A percentile compares a stretch with the other conserved stretches of the same genome.
phyloP scores from a whole-genome alignment of 2,329 filamentous ascomycete genomes.

The Aspergillus proliferans region DNA sequence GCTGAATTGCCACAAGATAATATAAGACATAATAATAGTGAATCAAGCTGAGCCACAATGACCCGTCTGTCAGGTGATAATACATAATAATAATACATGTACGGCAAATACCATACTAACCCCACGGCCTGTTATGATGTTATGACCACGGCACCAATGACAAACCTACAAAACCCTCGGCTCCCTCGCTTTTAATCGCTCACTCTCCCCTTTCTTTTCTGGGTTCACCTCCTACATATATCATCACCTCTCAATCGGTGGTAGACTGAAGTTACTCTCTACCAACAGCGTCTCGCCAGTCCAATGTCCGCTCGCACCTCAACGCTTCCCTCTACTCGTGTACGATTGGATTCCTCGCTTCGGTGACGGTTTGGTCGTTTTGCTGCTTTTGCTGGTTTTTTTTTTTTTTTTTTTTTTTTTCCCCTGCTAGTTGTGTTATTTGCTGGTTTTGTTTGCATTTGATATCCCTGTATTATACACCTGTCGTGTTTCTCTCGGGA shows the following conservation, averaged over 20 bases:
- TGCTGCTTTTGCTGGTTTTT: conserved; percentile 12
- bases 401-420: no score
- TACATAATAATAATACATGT: neutral
- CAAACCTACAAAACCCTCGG: conserved; percentile 9
- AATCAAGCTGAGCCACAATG: neutral
- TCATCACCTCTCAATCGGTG: no score
- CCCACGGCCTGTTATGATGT: neutral
- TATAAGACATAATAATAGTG: neutral
- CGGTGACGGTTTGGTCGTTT: conserved; percentile 34
- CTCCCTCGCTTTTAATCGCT: no score
- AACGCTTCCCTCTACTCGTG: conserved; percentile 34
- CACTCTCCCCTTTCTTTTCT: no score
- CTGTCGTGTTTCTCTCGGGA: conserved; percentile 11
- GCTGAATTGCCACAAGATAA: no score
- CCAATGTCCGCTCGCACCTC: conserved; percentile 39
- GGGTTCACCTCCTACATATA: no score
- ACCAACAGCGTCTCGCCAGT: conserved; percentile 13
- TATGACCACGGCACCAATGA: conserved; percentile 16
- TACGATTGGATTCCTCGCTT: conserved; percentile 36
- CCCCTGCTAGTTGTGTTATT: conserved; percentile 12
- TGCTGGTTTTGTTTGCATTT: conserved; percentile 8
- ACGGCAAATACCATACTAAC: neutral
- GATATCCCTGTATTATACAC: conserved; percentile 4
- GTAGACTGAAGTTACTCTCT: no score
- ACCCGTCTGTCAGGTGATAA: neutral